Conservation (phyloP, 2,329 filamentous ascomycete species). For the Didymella keratinophila region DNA sequence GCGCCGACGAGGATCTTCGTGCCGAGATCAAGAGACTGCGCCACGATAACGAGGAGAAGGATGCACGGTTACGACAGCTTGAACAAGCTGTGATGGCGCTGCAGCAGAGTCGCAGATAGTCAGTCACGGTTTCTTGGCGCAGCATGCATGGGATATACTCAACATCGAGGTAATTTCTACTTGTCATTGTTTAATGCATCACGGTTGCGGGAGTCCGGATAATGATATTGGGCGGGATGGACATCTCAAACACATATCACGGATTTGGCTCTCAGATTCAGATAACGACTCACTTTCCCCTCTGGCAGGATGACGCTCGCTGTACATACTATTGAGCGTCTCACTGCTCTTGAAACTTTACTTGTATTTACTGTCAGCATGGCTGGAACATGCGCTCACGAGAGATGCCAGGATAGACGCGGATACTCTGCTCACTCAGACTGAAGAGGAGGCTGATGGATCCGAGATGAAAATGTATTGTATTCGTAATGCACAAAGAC, state of each 20-base stretch:
- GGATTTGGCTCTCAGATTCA: conserved; percentile 19
- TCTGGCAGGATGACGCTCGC: conserved; percentile 42
- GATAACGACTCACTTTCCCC: conserved; percentile 21
- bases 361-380: conserved; percentile 25
- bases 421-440: conserved; percentile 29
- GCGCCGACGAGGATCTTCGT: conserved; percentile 46
- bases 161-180: conserved; percentile 9
- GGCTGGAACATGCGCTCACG: conserved; percentile 32
- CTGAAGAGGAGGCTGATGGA: not conserved
- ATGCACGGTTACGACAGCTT: conserved; percentile 47
- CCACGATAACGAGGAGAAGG: conserved; percentile 53
- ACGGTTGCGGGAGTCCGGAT: conserved; percentile 6
- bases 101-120: conserved; percentile 36
- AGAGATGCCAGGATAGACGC: conserved; percentile 11
- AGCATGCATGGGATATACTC: not conserved
- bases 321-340: conserved; percentile 41
- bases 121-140: not conserved
- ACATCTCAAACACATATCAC: conserved; percentile 18
- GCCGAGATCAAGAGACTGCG: conserved; percentile 53
- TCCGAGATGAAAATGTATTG: conserved; percentile 2
- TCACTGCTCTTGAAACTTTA: conserved; percentile 22
- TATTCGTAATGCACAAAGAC: conserved; percentile 15
- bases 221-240: not conserved
- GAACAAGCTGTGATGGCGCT: conserved; percentile 47
- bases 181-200: conserved; percentile 15